Evolutionary conservation across 441 rosid genomes (phyloP).

Genomic region (Populus hybrid): DNA sequence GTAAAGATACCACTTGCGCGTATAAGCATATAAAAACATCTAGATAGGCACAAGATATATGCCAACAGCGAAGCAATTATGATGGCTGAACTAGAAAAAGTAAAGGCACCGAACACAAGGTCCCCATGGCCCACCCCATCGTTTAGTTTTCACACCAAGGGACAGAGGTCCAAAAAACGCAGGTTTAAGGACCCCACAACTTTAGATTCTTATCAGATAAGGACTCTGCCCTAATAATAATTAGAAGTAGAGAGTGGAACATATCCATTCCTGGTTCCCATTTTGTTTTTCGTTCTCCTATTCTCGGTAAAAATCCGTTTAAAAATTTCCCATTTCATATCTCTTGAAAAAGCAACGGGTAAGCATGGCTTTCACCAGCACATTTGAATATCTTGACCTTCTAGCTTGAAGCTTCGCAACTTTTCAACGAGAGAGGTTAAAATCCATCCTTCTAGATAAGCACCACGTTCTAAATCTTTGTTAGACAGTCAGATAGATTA

Average conservation of each 20-base stretch:
- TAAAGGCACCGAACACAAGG: slow-evolving; percentile 7
- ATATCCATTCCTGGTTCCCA: neutral
- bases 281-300: neutral
- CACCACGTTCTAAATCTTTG: too few relatives aligned
- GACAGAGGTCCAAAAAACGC: neutral
- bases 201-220: slow-evolving; percentile 2
- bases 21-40: neutral
- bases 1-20: neutral
- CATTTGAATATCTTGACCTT: too few relatives aligned
- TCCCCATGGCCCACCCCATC: slow-evolving; percentile 11
- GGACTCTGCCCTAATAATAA: neutral
- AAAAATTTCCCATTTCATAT: neutral
- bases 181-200: slow-evolving; percentile 14
- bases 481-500: too few relatives aligned
- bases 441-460: too few relatives aligned
- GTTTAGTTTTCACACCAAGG: neutral
- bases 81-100: slow-evolving; percentile 1
- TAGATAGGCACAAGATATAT: neutral
- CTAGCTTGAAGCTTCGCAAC: too few relatives aligned
- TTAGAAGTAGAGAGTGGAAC: neutral
- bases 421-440: too few relatives aligned
- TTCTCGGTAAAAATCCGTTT: neutral
- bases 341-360: neutral
- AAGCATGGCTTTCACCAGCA: too few relatives aligned
- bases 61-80: slow-evolving; percentile 2